phyloP scores from a whole-genome alignment of 176 grass and related monocot genomes.

The Leersia perrieri region DNA sequence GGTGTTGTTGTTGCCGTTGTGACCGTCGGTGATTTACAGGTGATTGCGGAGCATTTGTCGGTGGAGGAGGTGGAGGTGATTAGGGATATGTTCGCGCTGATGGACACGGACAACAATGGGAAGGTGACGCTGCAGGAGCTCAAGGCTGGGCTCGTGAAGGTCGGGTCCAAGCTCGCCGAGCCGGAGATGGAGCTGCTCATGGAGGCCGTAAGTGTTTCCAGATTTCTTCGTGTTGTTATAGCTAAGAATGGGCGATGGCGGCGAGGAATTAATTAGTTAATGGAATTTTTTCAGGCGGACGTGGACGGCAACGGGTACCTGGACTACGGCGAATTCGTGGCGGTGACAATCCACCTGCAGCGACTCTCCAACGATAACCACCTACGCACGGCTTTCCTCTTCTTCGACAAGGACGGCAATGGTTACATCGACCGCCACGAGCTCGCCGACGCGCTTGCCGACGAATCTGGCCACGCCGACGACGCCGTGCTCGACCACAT shows the following conservation, averaged over 20 bases:
- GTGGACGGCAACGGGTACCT: slow-evolving; percentile 88
- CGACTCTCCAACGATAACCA: slow-evolving; percentile 86
- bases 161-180: slow-evolving; percentile 79
- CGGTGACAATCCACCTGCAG: slow-evolving; percentile 90
- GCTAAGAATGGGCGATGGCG: not conserved
- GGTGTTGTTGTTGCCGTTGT: too few species aligned
- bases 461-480: slow-evolving; percentile 64
- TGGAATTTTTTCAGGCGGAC: slow-evolving; percentile 53
- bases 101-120: slow-evolving; percentile 80
- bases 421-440: slow-evolving; percentile 77
- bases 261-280: not conserved
- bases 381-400: slow-evolving; percentile 89
- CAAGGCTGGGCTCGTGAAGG: slow-evolving; percentile 76
- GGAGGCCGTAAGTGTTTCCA: slow-evolving; percentile 65
- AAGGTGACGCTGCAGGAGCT: slow-evolving; percentile 77
- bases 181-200: slow-evolving; percentile 94
- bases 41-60: slow-evolving; percentile 87
- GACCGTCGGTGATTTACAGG: not conserved
- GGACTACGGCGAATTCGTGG: slow-evolving; percentile 95
- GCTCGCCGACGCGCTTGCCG: slow-evolving; percentile 67
- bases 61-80: slow-evolving; percentile 94
- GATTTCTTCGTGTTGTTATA: not conserved
- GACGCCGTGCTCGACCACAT: slow-evolving; percentile 63
- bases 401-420: slow-evolving; percentile 89
- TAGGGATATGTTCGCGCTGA: slow-evolving; percentile 81